phyloP scores from a whole-genome alignment of 306 rosid species.

The Acacia confusa region DNA sequence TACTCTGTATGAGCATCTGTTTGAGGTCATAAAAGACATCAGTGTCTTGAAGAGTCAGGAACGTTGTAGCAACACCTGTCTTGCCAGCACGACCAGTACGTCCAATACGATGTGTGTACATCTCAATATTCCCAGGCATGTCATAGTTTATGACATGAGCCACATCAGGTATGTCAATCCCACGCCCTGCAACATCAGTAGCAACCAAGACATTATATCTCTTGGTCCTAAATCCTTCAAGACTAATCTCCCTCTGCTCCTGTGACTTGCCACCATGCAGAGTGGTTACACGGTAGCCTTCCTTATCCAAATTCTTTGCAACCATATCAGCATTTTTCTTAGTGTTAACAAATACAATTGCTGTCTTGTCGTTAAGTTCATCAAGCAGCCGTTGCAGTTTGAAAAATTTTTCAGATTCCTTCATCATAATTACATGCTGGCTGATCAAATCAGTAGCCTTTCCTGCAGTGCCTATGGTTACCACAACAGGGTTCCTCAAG shows the following conservation, averaged over 20 bases:
- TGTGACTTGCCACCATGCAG: constrained; percentile 3
- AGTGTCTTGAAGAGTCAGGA: not conserved
- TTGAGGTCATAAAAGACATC: not conserved
- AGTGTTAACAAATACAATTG: not conserved
- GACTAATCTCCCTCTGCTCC: constrained; percentile 2
- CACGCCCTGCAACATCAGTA: constrained; percentile 5
- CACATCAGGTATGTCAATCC: constrained; percentile 1
- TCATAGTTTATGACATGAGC: constrained; percentile 5
- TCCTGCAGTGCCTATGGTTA: constrained; percentile 10
- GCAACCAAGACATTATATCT: constrained; percentile 7
- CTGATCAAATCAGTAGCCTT: constrained; percentile 1
- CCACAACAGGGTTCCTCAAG: not conserved
- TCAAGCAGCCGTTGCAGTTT: not conserved
- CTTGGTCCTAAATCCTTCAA: constrained; percentile 2
- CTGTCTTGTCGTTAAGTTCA: not conserved
- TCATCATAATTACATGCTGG: not conserved
- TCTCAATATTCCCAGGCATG: constrained; percentile 6
- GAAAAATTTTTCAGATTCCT: not conserved
- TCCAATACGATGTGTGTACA: constrained; percentile 1
- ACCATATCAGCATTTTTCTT: constrained; percentile 4
- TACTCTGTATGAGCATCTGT: not conserved
- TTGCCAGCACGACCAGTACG: constrained; percentile 5
- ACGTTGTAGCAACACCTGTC: not conserved
- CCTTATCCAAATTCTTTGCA: not conserved
- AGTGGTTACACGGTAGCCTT: constrained; percentile 1